These are phyloP conservation scores for Diversispora epigaea DNA, from an alignment of 192 early-diverging fungal genomes.

Conservation along the genomic window DNA sequence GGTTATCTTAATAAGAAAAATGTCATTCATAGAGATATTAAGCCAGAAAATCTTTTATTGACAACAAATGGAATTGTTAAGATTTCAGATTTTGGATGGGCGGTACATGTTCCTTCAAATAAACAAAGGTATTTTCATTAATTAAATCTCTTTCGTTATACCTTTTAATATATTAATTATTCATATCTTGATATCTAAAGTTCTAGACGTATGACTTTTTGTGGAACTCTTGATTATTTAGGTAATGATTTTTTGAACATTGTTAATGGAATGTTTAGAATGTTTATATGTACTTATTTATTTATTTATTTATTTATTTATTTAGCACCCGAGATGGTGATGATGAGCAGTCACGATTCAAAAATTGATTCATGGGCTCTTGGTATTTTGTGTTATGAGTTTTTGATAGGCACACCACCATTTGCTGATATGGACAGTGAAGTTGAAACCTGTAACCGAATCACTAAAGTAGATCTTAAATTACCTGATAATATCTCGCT, in stretches of 20 bases:
- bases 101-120: slow-evolving; percentile 76
- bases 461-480: slow-evolving; percentile 76
- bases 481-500: slow-evolving; percentile 75
- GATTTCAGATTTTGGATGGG: slow-evolving; percentile 98
- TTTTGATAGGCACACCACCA: slow-evolving; percentile 76
- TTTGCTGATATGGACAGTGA: slow-evolving; percentile 68
- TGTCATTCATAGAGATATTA: slow-evolving; percentile 96
- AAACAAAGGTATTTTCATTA: not conserved
- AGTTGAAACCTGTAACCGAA: slow-evolving; percentile 66
- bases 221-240: slow-evolving; percentile 96
- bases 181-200: not conserved
- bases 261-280: no score
- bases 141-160: not conserved
- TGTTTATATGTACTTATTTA: no score
- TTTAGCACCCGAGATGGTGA: slow-evolving; percentile 89
- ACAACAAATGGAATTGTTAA: slow-evolving; percentile 84
- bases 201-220: slow-evolving; percentile 46
- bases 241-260: no score
- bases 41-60: slow-evolving; percentile 92
- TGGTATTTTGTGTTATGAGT: slow-evolving; percentile 91
- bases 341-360: slow-evolving; percentile 72
- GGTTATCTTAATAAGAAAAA: slow-evolving; percentile 84
- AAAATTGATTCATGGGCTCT: slow-evolving; percentile 91
- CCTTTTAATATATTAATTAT: not conserved
- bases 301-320: no score